phyloP scores from a whole-genome alignment of 2,329 filamentous ascomycete species.

The Ceratocystis diversiconidia region DNA sequence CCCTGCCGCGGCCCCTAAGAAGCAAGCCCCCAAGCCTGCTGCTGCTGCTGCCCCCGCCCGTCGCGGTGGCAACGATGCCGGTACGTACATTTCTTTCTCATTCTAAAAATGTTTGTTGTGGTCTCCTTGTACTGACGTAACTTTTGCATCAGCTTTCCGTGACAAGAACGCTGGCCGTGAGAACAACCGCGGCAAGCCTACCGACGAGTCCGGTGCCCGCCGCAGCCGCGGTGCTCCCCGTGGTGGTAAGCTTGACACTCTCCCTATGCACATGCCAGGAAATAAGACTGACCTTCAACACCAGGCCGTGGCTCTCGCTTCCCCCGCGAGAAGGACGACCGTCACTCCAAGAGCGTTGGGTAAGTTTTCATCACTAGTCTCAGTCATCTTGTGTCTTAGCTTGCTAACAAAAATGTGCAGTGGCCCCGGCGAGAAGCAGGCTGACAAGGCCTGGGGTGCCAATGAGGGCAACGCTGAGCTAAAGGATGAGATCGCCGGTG shows the following conservation, averaged over 20 bases:
- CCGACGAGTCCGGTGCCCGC: constrained; percentile 48
- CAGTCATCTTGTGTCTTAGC: constrained; percentile 12
- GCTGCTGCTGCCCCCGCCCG: constrained; percentile 47
- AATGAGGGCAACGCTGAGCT: constrained; percentile 69
- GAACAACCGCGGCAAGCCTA: constrained; percentile 69
- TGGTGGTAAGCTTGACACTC: constrained; percentile 33
- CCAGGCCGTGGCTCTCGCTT: constrained; percentile 40
- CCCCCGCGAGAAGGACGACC: constrained; percentile 41
- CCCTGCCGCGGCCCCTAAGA: constrained; percentile 61
- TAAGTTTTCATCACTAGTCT: constrained; percentile 26
- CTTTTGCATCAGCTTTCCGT: constrained; percentile 54
- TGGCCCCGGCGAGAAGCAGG: constrained; percentile 62
- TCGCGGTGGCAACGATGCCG: constrained; percentile 63
- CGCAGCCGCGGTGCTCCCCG: constrained; percentile 47
- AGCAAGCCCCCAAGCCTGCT: constrained; percentile 71
- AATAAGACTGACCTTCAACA: neutral
- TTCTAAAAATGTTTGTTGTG: too few relatives aligned
- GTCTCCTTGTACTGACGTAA: too few relatives aligned
- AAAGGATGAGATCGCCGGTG: constrained; percentile 82
- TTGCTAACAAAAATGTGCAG: constrained; percentile 29
- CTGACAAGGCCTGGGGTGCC: constrained; percentile 78
- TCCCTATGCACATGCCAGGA: neutral
- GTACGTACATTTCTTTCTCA: constrained; percentile 40
- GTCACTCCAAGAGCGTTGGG: constrained; percentile 37
- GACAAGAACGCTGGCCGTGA: constrained; percentile 69